Evolutionary conservation across 352 stramenopile species (phyloP).

Genomic region (Thalassiosira mediterranea): DNA sequence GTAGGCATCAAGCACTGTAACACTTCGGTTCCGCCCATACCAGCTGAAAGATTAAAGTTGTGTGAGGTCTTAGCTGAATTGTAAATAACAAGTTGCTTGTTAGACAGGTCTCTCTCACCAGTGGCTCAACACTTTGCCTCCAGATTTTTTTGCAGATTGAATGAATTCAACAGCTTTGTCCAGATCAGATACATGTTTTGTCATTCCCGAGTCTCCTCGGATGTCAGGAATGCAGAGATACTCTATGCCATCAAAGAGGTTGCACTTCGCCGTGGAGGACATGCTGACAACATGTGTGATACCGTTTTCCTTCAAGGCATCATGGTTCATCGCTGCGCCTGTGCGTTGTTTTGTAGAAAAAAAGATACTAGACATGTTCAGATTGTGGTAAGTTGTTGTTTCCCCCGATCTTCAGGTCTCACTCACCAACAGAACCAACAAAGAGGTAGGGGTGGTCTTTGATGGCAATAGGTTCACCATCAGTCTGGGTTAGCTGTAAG

Average conservation of each 20-base stretch:
- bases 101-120: too few relatives aligned
- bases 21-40: conserved; percentile 18
- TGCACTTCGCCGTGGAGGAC: conserved; percentile 20
- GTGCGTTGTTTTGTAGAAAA: background rate
- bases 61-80: conserved; percentile 18
- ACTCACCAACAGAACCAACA: conserved; percentile 32
- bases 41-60: background rate
- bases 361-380: background rate
- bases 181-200: conserved; percentile 15
- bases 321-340: conserved; percentile 29
- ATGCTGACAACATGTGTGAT: conserved; percentile 43
- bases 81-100: too few relatives aligned
- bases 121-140: conserved; percentile 33
- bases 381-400: conserved; percentile 2
- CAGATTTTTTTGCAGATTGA: conserved; percentile 18
- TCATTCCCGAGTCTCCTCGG: background rate
- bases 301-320: conserved; percentile 12
- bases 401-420: too few relatives aligned
- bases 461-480: conserved; percentile 26
- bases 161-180: conserved; percentile 33
- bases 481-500: conserved; percentile 11
- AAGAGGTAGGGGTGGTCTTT: conserved; percentile 26
- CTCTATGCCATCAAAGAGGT: conserved; percentile 30
- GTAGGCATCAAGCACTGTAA: conserved; percentile 35
- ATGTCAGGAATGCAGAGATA: conserved; percentile 28